Percentiles rank a stretch among this genome's conserved stretches.
These are phyloP conservation scores for Lyophyllum semitale DNA, from an alignment of 768 basidiomycete species.

Conservation along the genomic window DNA sequence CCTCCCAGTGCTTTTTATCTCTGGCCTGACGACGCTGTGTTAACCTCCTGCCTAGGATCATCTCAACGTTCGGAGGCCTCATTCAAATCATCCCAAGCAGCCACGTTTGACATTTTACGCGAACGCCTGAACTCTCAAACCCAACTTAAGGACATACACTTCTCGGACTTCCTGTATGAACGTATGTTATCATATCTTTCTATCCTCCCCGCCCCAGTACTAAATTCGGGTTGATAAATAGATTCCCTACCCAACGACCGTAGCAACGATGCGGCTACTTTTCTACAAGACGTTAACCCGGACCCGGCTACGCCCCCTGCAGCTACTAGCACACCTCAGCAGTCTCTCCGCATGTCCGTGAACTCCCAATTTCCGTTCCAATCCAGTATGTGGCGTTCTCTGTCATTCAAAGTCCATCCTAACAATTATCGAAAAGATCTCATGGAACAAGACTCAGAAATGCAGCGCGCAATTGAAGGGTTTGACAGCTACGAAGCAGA, in stretches of 20 bases:
- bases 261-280: conserved; percentile 39
- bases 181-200: conserved; percentile 33
- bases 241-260: conserved; percentile 23
- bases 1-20: conserved; percentile 38
- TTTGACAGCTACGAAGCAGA: conserved; percentile 54
- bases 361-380: conserved; percentile 50
- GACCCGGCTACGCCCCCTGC: conserved; percentile 45
- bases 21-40: conserved; percentile 7
- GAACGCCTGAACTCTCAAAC: conserved; percentile 44
- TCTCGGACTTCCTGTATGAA: conserved; percentile 31
- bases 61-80: conserved; percentile 33
- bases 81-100: conserved; percentile 44
- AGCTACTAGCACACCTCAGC: conserved; percentile 58
- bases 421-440: conserved; percentile 47
- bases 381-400: conserved; percentile 45
- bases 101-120: conserved; percentile 47
- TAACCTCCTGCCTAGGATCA: conserved; percentile 16
- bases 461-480: conserved; percentile 64
- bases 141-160: conserved; percentile 36
- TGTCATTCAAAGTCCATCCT: conserved; percentile 2
- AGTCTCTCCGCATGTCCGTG: conserved; percentile 55
- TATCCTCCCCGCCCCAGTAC: not conserved
- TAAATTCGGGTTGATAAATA: not conserved
- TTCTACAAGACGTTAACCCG: conserved; percentile 39
- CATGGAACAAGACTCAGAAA: conserved; percentile 70